phyloP scores from a whole-genome alignment of 306 rosid species.

The Pyrus betulifolia region DNA sequence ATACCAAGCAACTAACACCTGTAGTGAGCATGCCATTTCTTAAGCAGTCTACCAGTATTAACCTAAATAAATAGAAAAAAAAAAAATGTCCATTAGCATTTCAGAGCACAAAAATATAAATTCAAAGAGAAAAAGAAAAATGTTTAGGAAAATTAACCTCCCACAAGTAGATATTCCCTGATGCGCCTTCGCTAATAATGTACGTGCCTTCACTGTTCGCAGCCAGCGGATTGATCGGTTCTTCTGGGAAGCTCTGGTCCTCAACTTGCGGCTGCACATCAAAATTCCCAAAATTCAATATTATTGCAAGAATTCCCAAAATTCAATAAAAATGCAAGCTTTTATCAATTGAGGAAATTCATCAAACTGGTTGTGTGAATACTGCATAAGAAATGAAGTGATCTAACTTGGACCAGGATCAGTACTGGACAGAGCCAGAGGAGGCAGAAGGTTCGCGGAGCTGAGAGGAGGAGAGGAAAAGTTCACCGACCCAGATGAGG shows the following conservation, averaged over 20 bases:
- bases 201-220: too few relatives aligned
- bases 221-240: too few relatives aligned
- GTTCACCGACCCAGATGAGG: conserved; percentile 55
- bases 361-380: background rate
- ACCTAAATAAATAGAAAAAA: conserved; percentile 36
- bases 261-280: too few relatives aligned
- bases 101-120: too few relatives aligned
- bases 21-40: conserved; percentile 75
- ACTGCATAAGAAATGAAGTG: background rate
- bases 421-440: conserved; percentile 41
- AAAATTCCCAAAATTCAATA: background rate
- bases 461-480: conserved; percentile 69
- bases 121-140: too few relatives aligned
- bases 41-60: conserved; percentile 60
- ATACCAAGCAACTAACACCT: too few relatives aligned
- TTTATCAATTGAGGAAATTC: background rate
- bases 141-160: too few relatives aligned
- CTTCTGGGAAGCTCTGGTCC: too few relatives aligned
- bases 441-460: conserved; percentile 28
- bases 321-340: too few relatives aligned
- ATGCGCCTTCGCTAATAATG: too few relatives aligned
- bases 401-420: conserved; percentile 63
- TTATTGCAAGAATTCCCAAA: background rate
- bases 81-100: conserved; percentile 12
- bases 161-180: too few relatives aligned